A percentile compares a stretch with the other conserved stretches of the same genome.
phyloP scores from a whole-genome alignment of 352 stramenopile genomes.

The Stephanocyclus meneghinianus region DNA sequence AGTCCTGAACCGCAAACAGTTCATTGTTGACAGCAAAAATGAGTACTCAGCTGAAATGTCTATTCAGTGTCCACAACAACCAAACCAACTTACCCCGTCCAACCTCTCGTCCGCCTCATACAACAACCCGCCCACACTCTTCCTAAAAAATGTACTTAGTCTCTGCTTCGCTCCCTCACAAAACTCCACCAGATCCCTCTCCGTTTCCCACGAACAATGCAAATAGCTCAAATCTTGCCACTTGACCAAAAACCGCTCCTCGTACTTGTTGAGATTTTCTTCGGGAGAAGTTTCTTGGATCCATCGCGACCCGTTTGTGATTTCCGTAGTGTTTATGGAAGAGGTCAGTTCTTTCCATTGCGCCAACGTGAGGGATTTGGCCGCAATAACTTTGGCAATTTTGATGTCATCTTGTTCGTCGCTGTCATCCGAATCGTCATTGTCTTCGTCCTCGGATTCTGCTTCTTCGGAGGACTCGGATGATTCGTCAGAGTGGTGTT shows the following conservation, averaged over 20 bases:
- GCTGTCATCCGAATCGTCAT: no score
- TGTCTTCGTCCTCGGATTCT: constrained; percentile 16
- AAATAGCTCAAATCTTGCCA: constrained; percentile 97
- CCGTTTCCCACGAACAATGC: constrained; percentile 96
- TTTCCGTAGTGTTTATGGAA: constrained; percentile 82
- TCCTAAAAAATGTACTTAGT: constrained; percentile 82
- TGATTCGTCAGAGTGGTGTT: constrained; percentile 6
- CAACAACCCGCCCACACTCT: constrained; percentile 65
- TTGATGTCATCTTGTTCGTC: constrained; percentile 49
- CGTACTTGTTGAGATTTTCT: constrained; percentile 71
- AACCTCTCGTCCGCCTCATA: constrained; percentile 76
- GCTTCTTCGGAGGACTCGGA: background rate
- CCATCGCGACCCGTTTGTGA: constrained; percentile 81
- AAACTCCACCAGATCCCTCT: constrained; percentile 91
- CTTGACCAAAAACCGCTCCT: constrained; percentile 98
- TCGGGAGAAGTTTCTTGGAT: constrained; percentile 61
- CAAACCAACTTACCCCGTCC: constrained; percentile 68
- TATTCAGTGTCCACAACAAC: background rate
- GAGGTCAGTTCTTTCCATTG: constrained; percentile 74
- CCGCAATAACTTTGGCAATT: constrained; percentile 85
- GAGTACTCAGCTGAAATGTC: background rate
- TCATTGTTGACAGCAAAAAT: no score
- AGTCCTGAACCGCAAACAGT: constrained; percentile 55
- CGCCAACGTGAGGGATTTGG: constrained; percentile 51
- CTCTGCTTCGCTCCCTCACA: constrained; percentile 87